Evolutionary conservation across 768 basidiomycete genomes (phyloP).

Genomic region (Symmetrospora coprosmae): DNA sequence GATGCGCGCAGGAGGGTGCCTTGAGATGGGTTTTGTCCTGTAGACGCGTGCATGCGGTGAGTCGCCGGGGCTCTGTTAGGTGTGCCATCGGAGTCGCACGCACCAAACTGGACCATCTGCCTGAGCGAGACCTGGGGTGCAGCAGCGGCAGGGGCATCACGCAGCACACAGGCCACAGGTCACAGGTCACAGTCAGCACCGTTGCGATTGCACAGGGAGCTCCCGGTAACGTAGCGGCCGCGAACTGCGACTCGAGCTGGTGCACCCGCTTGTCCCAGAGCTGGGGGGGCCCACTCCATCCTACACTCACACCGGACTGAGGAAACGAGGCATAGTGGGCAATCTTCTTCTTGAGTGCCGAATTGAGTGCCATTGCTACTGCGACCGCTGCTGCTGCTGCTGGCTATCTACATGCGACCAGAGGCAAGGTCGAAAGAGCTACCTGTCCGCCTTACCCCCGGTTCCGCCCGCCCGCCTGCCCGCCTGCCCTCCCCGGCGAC

Average conservation of each 20-base stretch:
- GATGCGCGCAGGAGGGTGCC: slow-evolving; percentile 85
- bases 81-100: not conserved
- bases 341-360: slow-evolving; percentile 28
- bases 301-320: not conserved
- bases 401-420: too few relatives aligned
- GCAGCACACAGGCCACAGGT: slow-evolving; percentile 66
- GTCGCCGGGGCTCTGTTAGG: not conserved
- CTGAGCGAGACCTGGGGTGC: slow-evolving; percentile 91
- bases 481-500: too few relatives aligned
- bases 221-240: too few relatives aligned
- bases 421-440: too few relatives aligned
- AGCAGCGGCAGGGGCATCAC: slow-evolving; percentile 48
- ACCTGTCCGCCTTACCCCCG: too few relatives aligned
- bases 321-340: slow-evolving; percentile 33
- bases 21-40: slow-evolving; percentile 67
- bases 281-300: not conserved
- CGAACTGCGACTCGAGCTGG: too few relatives aligned
- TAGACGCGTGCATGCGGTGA: not conserved
- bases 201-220: too few relatives aligned
- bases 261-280: too few relatives aligned
- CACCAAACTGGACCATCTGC: slow-evolving; percentile 87
- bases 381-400: too few relatives aligned
- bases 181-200: too few relatives aligned
- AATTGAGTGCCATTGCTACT: too few relatives aligned
- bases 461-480: too few relatives aligned